Conservation (phyloP, 305 asterid genomes). For the Plantago coronopus region DNA sequence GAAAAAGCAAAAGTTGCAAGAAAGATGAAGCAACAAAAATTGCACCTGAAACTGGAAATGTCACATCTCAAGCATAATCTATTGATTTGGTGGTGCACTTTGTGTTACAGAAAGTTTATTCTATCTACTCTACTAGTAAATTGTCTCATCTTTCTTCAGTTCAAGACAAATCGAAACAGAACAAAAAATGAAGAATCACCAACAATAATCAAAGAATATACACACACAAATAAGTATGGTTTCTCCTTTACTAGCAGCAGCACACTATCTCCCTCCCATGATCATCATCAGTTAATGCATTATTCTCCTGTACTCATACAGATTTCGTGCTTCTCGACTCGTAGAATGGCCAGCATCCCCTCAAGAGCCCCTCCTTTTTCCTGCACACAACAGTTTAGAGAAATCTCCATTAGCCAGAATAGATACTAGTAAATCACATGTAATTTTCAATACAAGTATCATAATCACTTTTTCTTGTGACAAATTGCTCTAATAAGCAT, state of each 20-base stretch:
- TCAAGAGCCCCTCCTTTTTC: slow-evolving; percentile 31
- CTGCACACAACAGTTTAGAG: slow-evolving; percentile 39
- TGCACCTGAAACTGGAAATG: no score
- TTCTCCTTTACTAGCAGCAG: no score
- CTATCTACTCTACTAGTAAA: no score
- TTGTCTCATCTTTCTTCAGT: no score
- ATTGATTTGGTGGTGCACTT: no score
- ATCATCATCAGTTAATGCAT: not conserved
- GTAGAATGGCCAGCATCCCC: slow-evolving; percentile 38
- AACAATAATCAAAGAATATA: slow-evolving; percentile 28
- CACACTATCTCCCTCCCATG: no score
- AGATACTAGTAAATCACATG: no score
- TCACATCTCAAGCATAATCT: no score
- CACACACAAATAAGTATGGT: slow-evolving; percentile 7
- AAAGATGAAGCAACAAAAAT: no score
- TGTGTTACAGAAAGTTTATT: no score
- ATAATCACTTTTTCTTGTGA: not conserved
- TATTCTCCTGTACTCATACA: slow-evolving; percentile 12
- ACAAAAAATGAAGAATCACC: not conserved
- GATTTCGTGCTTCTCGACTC: slow-evolving; percentile 35
- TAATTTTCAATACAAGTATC: not conserved
- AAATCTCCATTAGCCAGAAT: slow-evolving; percentile 5
- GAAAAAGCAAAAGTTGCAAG: no score
- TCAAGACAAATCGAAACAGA: not conserved
- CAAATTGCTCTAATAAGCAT: slow-evolving; percentile 3